These are phyloP conservation scores for Trichocladium uniseriatum DNA, from an alignment of 495 filamentous ascomycete genomes.

Conservation along the genomic window DNA sequence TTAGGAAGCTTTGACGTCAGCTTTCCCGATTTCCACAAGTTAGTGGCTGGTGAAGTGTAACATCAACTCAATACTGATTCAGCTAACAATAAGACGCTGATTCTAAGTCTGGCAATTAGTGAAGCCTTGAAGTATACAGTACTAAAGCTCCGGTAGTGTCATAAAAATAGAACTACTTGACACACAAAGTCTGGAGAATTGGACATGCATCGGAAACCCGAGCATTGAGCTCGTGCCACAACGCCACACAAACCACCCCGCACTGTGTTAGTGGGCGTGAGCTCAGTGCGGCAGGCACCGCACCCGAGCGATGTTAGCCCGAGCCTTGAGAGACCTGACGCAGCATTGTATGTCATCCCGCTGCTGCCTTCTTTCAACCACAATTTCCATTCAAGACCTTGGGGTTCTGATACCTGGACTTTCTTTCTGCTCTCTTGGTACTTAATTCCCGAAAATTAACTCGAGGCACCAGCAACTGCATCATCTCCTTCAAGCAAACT, in stretches of 20 bases:
- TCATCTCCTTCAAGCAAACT: background rate
- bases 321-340: background rate
- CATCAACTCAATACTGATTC: too few species aligned
- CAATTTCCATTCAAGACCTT: background rate
- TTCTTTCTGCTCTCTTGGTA: too few species aligned
- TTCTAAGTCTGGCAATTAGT: too few species aligned
- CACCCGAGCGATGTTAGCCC: too few species aligned
- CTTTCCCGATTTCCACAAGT: background rate
- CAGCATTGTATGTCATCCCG: constrained; percentile 1
- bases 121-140: too few species aligned
- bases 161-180: too few species aligned
- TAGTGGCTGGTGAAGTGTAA: constrained; percentile 5
- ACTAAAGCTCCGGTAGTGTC: too few species aligned
- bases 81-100: too few species aligned
- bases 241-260: constrained; percentile 7
- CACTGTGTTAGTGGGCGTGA: background rate
- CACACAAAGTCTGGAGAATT: too few species aligned
- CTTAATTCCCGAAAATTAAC: too few species aligned
- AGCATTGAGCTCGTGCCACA: constrained; percentile 7
- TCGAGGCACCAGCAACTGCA: background rate
- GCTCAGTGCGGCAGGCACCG: too few species aligned
- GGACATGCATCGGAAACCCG: background rate
- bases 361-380: background rate
- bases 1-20: constrained; percentile 9
- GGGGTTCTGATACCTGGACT: too few species aligned